Conservation (phyloP, 2,329 filamentous ascomycete genomes). For the Neonectria sp. region DNA sequence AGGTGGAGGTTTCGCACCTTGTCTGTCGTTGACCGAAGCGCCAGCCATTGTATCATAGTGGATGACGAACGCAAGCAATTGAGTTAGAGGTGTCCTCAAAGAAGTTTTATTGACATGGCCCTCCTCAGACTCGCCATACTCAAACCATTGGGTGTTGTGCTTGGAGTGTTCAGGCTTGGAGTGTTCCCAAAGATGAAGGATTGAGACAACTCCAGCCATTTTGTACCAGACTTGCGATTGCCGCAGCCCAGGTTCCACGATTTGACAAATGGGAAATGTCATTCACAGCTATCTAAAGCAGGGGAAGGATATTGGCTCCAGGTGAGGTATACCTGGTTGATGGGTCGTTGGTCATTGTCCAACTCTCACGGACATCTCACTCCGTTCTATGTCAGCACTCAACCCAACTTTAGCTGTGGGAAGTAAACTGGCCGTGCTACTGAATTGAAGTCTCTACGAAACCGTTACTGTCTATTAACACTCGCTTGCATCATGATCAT, state of each 20-base stretch:
- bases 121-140: not conserved
- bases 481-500: not conserved
- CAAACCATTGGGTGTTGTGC: not conserved
- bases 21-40: not conserved
- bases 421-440: too few relatives aligned
- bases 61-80: not conserved
- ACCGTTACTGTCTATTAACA: not conserved
- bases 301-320: not conserved
- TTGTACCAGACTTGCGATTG: not conserved
- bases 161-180: not conserved
- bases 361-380: not conserved
- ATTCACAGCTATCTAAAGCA: not conserved
- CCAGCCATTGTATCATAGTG: not conserved
- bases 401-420: too few relatives aligned
- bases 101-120: not conserved
- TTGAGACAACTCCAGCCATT: not conserved
- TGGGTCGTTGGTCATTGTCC: not conserved
- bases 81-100: not conserved
- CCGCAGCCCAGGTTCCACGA: not conserved
- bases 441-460: too few relatives aligned
- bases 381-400: too few relatives aligned
- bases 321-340: not conserved
- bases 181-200: not conserved
- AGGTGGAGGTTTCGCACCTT: not conserved
- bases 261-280: too few relatives aligned